These are phyloP conservation scores for Naganishia friedmannii DNA, from an alignment of 768 basidiomycete genomes.

Conservation along the genomic window DNA sequence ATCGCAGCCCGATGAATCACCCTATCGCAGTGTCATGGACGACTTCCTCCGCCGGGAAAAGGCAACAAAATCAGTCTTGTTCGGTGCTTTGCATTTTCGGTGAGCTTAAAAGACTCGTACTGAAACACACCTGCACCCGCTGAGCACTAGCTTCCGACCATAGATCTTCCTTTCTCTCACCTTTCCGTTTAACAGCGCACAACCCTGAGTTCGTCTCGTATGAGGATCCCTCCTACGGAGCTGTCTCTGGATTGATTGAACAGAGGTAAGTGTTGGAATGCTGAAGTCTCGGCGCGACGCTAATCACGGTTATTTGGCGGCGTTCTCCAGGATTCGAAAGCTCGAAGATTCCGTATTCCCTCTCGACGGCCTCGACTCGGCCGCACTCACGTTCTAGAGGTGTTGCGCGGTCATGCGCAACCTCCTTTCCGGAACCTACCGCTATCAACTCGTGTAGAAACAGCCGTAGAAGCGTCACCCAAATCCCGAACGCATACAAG, in stretches of 20 bases:
- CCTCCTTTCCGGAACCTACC: not conserved
- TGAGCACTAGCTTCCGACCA: not conserved
- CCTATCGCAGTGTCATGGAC: conserved; percentile 6
- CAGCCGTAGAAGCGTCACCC: not conserved
- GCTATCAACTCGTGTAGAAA: not conserved
- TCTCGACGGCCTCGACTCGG: conserved; percentile 5
- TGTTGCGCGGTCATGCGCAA: too few species aligned
- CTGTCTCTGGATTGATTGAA: conserved; percentile 10
- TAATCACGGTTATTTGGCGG: not conserved
- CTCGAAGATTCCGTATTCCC: conserved; percentile 21
- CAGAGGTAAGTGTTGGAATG: not conserved
- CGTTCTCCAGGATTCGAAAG: conserved; percentile 9
- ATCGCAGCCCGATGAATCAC: not conserved
- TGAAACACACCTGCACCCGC: not conserved
- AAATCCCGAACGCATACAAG: not conserved
- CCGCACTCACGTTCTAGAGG: not conserved
- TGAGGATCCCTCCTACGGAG: not conserved
- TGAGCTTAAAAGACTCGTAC: not conserved
- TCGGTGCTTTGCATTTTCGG: conserved; percentile 9
- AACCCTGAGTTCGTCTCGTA: not conserved
- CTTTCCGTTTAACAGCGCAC: not conserved
- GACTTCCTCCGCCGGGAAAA: conserved; percentile 17
- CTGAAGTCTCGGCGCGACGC: not conserved
- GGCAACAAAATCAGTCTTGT: conserved; percentile 2
- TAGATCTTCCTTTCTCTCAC: not conserved